Percentiles rank a stretch among this genome's conserved stretches.
These are phyloP conservation scores for Xylaria longipes DNA, from an alignment of 495 filamentous ascomycete genomes.

Conservation along the genomic window DNA sequence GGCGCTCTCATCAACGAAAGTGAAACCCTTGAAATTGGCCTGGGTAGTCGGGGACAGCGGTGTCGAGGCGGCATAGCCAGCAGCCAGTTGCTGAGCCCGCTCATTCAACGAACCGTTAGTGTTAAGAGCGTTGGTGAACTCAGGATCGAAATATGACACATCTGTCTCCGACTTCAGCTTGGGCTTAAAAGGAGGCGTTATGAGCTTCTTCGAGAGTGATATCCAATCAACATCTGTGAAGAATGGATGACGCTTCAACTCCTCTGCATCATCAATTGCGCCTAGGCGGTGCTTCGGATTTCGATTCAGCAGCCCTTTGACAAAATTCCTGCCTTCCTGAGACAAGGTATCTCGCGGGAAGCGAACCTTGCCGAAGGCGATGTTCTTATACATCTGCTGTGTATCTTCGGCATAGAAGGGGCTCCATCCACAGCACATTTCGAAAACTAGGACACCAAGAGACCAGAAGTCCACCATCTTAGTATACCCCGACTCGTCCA, in stretches of 20 bases:
- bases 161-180: constrained; percentile 94
- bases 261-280: constrained; percentile 88
- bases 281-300: constrained; percentile 96
- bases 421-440: constrained; percentile 99
- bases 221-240: constrained; percentile 95
- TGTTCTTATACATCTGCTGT: constrained; percentile 99
- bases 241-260: constrained; percentile 93
- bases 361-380: constrained; percentile 96
- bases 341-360: constrained; percentile 95
- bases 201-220: constrained; percentile 81
- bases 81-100: constrained; percentile 79
- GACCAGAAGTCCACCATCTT: constrained; percentile 99
- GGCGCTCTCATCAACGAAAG: constrained; percentile 95
- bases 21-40: constrained; percentile 98
- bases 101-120: constrained; percentile 86
- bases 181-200: constrained; percentile 98
- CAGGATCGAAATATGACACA: constrained; percentile 97
- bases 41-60: constrained; percentile 94
- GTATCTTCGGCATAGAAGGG: constrained; percentile 99
- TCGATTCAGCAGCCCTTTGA: constrained; percentile 95
- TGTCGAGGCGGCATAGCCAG: constrained; percentile 79
- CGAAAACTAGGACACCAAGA: constrained; percentile 94
- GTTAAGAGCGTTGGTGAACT: constrained; percentile 94
- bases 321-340: constrained; percentile 93
- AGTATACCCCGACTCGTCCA: constrained; percentile 97